A percentile compares a stretch with the other conserved stretches of the same genome.
Evolutionary conservation across 768 basidiomycete genomes (phyloP).

Genomic region (Termitomyces sp.): DNA sequence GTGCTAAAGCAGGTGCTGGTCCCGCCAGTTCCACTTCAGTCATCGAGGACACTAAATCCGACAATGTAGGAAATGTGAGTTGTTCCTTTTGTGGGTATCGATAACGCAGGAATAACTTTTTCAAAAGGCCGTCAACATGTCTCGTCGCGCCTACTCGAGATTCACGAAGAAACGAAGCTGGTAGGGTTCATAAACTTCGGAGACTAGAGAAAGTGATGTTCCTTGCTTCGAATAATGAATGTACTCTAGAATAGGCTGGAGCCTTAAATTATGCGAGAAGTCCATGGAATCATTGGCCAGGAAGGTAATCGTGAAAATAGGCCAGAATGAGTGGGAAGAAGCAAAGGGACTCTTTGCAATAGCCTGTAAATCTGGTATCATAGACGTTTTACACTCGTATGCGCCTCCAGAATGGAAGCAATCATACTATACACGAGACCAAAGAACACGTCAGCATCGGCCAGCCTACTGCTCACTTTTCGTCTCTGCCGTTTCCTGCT

Average conservation of each 20-base stretch:
- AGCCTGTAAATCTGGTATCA: slow-evolving; percentile 9
- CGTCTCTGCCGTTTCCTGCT: neutral
- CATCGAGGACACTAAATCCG: neutral
- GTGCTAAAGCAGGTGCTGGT: neutral
- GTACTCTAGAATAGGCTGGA: neutral
- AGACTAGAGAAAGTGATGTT: neutral
- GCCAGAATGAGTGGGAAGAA: neutral
- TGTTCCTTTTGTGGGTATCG: too few species aligned
- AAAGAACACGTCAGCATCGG: neutral
- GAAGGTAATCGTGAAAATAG: neutral
- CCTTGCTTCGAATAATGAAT: neutral
- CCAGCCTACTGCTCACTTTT: slow-evolving; percentile 9
- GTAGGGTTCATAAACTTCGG: neutral
- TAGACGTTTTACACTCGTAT: slow-evolving; percentile 4
- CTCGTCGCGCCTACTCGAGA: neutral
- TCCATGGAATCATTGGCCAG: too few species aligned
- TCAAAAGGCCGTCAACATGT: neutral
- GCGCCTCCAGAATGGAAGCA: neutral
- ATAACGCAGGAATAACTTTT: neutral
- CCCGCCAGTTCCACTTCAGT: neutral
- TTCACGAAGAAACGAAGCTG: neutral
- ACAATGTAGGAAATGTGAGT: neutral
- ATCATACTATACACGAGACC: slow-evolving; percentile 6
- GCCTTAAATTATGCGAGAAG: neutral
- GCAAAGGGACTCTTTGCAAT: neutral